Evolutionary conservation across 177 flowering plant species (phyloP), one percentile per base, ranked within the genome.

Genomic region (Tripterygium wilfordii): DNA sequence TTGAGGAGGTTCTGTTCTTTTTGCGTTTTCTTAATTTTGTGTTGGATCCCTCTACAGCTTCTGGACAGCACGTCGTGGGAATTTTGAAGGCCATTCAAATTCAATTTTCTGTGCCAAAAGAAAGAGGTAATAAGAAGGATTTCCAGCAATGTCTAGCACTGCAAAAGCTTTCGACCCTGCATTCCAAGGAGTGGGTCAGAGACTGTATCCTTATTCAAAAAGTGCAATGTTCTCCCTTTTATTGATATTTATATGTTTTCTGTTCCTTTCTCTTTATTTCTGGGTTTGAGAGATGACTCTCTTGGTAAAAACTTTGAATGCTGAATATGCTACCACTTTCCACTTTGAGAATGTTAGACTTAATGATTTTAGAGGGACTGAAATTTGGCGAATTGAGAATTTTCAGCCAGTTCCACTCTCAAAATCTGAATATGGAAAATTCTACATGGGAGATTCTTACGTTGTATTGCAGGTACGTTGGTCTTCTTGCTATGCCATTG

Each of bases 301-400:
- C 17, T 23, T 41, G 2, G 26, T 31, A 31, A 18, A 28, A 37
- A 25, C 36, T 17, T 47, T 54, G 14, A 22, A n/a, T 61, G 26
- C 51, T 30, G 7, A 44, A 27, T 16, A 19, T 30, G 18, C 46
- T 43, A 10, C 28, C 41, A 36, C 58, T 48, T 53, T 38, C 24
- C 36, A 10, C 19, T 30, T 44, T 16, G 4, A 33, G 36, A 2
- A 12, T 53, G 60, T 36, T 39, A n/a, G 45, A 41, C 89, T 89
- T 85, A 77, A 90, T 83, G 48, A 48, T 35, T 46, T 23, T 55
- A 94, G 99, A 49, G 99, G 99, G 57, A 83, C 88, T 51, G 97
- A 87, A 66, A 94, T 90, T 16, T 94, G 99, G 99, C 65, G 99
- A 49, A 87, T 94, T 49, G 99, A 94, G 73, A 69, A 90, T 64